Conservation (phyloP, 805 yeast genomes). For the Candida arabinofermentans region DNA sequence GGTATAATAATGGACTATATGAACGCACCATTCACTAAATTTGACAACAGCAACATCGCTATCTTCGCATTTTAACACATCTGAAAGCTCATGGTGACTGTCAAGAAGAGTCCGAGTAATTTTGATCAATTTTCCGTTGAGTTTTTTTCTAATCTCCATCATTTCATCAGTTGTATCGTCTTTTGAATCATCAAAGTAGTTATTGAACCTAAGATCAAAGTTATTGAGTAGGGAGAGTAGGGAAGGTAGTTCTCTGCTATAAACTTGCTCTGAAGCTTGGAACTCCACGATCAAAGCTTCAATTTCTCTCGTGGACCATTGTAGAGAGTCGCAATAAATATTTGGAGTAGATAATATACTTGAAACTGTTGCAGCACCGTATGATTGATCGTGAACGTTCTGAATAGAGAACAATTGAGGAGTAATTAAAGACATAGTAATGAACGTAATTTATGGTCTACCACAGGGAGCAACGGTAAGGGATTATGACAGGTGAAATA, state of each 20-base stretch:
- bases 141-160: constrained; percentile 13
- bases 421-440: constrained; percentile 14
- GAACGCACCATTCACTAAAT: constrained; percentile 25
- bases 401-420: constrained; percentile 20
- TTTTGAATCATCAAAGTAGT: constrained; percentile 25
- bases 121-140: constrained; percentile 18
- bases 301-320: constrained; percentile 5
- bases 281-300: constrained; percentile 10
- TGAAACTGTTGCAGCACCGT: background rate
- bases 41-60: constrained; percentile 8
- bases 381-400: constrained; percentile 10
- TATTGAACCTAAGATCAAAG: constrained; percentile 27
- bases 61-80: constrained; percentile 11
- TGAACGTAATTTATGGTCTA: no score
- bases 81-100: constrained; percentile 17
- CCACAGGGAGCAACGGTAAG: no score
- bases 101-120: constrained; percentile 12
- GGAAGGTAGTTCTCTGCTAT: constrained; percentile 18
- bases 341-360: background rate
- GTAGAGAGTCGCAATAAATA: constrained; percentile 3
- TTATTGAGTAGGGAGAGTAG: constrained; percentile 18
- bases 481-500: no score
- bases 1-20: constrained; percentile 16
- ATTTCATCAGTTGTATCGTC: constrained; percentile 24
- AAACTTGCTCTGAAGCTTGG: constrained; percentile 16